These are phyloP conservation scores for Trichosanthes cucumerina DNA, from an alignment of 306 rosid genomes.

Conservation along the genomic window DNA sequence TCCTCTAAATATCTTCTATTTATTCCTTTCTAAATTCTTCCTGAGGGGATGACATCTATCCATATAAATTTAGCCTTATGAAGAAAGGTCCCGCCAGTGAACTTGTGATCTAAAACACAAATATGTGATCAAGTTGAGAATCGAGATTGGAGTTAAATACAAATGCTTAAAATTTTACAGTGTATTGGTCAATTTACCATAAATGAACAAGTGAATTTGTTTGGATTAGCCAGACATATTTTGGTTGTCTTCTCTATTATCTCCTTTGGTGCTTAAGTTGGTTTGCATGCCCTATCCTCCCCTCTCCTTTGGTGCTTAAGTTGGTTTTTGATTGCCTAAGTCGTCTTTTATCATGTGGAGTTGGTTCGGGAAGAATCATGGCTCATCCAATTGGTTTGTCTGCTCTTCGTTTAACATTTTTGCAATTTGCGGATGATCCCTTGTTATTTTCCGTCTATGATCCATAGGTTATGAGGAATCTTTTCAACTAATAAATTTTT, in stretches of 20 bases:
- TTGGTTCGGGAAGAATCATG: too few species aligned
- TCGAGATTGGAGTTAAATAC: neutral
- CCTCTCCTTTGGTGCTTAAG: constrained; percentile 2
- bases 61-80: neutral
- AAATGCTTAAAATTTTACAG: neutral
- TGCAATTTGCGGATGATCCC: too few species aligned
- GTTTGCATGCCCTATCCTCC: neutral
- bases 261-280: neutral
- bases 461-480: too few species aligned
- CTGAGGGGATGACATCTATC: neutral
- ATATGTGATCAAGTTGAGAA: neutral
- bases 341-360: too few species aligned
- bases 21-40: neutral
- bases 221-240: neutral
- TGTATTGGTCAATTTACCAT: neutral
- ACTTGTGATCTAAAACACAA: neutral
- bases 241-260: neutral
- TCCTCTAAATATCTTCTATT: neutral
- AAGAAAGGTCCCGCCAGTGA: neutral
- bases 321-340: neutral
- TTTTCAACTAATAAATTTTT: too few species aligned
- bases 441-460: too few species aligned
- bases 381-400: too few species aligned
- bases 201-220: neutral
- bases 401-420: too few species aligned